Base-by-base conservation (phyloP, 768 basidiomycete genomes). In the Tephrocybe sp. region DNA sequence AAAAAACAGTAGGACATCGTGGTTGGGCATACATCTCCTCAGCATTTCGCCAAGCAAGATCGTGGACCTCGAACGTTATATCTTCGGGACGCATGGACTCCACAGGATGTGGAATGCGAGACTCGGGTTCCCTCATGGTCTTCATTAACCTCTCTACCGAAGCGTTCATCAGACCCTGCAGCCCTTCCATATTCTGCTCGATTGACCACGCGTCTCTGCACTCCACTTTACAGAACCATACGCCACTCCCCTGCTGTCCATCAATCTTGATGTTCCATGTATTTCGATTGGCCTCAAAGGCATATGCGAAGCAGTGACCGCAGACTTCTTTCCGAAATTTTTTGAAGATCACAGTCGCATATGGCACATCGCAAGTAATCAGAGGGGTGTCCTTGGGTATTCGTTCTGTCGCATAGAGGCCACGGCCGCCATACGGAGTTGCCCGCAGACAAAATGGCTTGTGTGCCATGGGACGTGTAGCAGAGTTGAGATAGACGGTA, bases 281-380 rank as follows among this genome's bases (percentile, higher is more conserved):
- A 52, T 68, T 66, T 64, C 69, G 70, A 24, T 72, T 69, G 22
- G 69, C 67, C 44, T 81, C 78, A 55, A 77, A 77, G 21, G 79
- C 72, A 58, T 86, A 85, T 31, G 74, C 72, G 59, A 83, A 86
- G 63, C 85, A 87, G 59, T 77, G 68, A 9, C 74, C 78, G 56
- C 84, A 87, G 40, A 84, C 82, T 60, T 85, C 84, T 61, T 79
- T 82, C 33, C 82, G 73, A 55, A 84, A 86, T 52, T 77, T 76
- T 57, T 75, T 80, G 62, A 78, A 78, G 43, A 87, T 70, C 27
- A 82, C 80, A 42, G 72, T 73, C 0, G 77, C 72, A 57, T 80
- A 84, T 1, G 85, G 84, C 4, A 64, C 64, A 41, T 69, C 51
- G 48, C 75, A 75, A 19, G 64, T 63, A 45, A 77, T 67, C 36